Conservation (phyloP, 139 green algal species). For the Dunaliella primolecta region DNA sequence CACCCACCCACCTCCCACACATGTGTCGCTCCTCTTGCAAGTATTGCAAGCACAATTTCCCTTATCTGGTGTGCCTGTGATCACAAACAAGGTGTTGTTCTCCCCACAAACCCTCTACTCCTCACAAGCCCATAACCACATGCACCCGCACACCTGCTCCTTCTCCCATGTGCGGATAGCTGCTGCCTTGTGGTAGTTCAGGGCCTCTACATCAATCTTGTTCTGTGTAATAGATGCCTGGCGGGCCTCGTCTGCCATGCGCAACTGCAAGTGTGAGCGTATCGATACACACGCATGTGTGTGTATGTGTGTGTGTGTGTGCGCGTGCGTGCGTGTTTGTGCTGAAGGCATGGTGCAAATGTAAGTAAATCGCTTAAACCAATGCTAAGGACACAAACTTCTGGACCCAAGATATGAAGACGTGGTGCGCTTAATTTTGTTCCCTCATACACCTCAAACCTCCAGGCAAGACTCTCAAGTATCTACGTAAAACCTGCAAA, state of each 20-base stretch:
- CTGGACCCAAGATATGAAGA: too few species aligned
- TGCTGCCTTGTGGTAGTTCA: conserved; percentile 9
- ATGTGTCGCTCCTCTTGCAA: too few species aligned
- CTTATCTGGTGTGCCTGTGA: too few species aligned
- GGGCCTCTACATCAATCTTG: conserved; percentile 13
- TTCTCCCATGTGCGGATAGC: background rate
- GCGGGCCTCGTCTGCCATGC: background rate
- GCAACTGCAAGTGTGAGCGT: background rate
- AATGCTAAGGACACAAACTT: too few species aligned
- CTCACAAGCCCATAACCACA: background rate
- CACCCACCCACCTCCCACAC: background rate
- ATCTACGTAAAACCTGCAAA: too few species aligned
- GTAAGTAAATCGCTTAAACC: too few species aligned
- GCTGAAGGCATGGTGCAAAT: background rate
- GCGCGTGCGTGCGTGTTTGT: conserved; percentile 3
- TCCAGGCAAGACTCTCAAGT: too few species aligned
- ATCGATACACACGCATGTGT: background rate
- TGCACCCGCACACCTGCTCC: background rate
- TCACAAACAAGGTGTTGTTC: too few species aligned
- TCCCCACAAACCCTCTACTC: too few species aligned
- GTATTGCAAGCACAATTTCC: too few species aligned
- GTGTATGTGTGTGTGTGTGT: conserved; percentile 14
- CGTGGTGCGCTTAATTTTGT: too few species aligned
- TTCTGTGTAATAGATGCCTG: conserved; percentile 3
- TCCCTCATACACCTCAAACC: too few species aligned